Evolutionary conservation across 257 asterid species (phyloP), one percentile per base, ranked within the genome.

Genomic region (Penstemon newberryi): DNA sequence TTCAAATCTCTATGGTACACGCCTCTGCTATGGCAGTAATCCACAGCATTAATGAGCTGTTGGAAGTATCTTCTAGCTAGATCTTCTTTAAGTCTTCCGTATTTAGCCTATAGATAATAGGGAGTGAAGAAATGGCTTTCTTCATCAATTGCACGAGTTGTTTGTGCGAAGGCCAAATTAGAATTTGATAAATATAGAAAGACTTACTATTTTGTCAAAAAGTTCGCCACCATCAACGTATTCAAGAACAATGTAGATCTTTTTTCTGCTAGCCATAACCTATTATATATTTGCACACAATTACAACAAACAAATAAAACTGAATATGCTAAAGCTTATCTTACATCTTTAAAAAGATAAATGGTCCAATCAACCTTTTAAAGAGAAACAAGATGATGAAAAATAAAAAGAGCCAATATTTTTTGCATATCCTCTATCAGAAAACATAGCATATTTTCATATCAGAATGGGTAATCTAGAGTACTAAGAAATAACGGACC

Each of bases 11-110:
- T 77, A 69, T 87, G 97, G 80, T 76, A 87, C 62, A 90, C 86
- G 9, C 95, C 95, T 81, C 97, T 82, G 65, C 94, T 90, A 75
- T 90, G 97, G 85, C 97, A 90, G 75, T 82, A 88, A 77, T 90
- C 97, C 62, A 90, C 93, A 65, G 93, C 96, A 81, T 87, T 84
- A 72, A 87, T 83, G 67, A 90, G 89, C 74, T 90, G 96, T 65
- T 90, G 97, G 74, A 87, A 86, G 69, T 90, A 90, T 53, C 80
- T 78, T 75, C 90, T 76, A 55, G 95, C 96, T 63, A 63, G 85
- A 42, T 74, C 89, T 77, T 90, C 96, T 71, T 80, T 80, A 70
- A 90, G 97, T 78, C 75, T 81, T 57, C 93, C 93, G 66, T 81
- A 70, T 73, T 85, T 90, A 46, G 88, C 93, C 95, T 87, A 68